A percentile compares a stretch with the other conserved stretches of the same genome.
phyloP scores from a whole-genome alignment of 1,139 yeast species.

The Kodamaea derodonti region DNA sequence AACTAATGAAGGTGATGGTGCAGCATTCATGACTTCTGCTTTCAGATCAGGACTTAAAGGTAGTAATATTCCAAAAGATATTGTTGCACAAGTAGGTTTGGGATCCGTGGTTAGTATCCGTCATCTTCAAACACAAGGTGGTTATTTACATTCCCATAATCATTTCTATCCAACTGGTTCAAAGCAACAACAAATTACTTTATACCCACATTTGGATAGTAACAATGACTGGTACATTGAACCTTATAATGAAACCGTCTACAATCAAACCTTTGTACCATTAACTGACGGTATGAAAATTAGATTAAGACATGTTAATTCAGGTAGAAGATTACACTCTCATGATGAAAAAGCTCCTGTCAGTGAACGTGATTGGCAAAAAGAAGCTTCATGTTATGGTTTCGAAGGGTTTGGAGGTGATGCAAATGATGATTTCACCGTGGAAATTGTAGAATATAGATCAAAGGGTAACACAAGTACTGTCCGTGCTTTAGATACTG shows the following conservation, averaged over 20 bases:
- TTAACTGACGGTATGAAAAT: conserved; percentile 75
- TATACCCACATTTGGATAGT: conserved; percentile 86
- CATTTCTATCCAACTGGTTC: conserved; percentile 88
- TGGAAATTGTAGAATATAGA: conserved; percentile 70
- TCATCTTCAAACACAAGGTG: conserved; percentile 85
- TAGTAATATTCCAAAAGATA: conserved; percentile 62
- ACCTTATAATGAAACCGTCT: conserved; percentile 53
- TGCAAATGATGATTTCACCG: conserved; percentile 90
- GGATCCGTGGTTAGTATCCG: conserved; percentile 79
- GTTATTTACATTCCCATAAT: conserved; percentile 90
- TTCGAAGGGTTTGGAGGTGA: conserved; percentile 89
- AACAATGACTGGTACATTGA: conserved; percentile 87
- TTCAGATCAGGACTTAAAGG: conserved; percentile 78
- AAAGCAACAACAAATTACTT: conserved; percentile 88
- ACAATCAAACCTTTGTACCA: conserved; percentile 54
- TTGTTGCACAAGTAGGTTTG: conserved; percentile 80
- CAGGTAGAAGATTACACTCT: conserved; percentile 85
- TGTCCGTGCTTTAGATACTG: conserved; percentile 78
- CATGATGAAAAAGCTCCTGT: conserved; percentile 96
- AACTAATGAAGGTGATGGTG: conserved; percentile 75
- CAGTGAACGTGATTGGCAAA: conserved; percentile 90
- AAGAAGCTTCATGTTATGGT: conserved; percentile 92
- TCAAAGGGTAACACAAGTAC: conserved; percentile 32
- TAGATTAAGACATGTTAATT: conserved; percentile 65
- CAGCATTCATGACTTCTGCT: conserved; percentile 84